Percentiles rank a stretch among this genome's conserved stretches.
Conservation (phyloP, 2,329 filamentous ascomycete species). For the Ceratocystis cacaofunesta region DNA sequence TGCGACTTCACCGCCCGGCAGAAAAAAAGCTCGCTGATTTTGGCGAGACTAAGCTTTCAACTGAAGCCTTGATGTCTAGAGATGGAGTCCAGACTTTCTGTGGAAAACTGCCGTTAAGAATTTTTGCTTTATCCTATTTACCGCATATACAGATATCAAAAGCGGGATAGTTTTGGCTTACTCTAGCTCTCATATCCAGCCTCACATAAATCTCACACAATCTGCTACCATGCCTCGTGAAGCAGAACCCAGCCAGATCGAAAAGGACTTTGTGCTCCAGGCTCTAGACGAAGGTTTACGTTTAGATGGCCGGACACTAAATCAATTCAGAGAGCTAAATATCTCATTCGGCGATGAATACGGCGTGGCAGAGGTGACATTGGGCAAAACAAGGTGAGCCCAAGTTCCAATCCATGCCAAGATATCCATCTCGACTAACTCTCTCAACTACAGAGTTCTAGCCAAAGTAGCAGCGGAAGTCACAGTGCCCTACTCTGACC, state of each 20-base stretch:
- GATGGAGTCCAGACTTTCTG: no score
- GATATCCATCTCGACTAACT: slow-evolving; percentile 10
- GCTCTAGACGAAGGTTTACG: slow-evolving; percentile 69
- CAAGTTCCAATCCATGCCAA: no score
- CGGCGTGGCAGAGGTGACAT: slow-evolving; percentile 70
- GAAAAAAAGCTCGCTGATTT: slow-evolving; percentile 23
- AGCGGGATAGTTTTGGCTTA: background rate
- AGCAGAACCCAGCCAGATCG: slow-evolving; percentile 76
- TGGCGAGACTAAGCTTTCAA: no score
- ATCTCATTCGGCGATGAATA: slow-evolving; percentile 81
- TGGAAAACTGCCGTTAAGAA: no score
- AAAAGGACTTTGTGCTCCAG: slow-evolving; percentile 71
- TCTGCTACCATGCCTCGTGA: slow-evolving; percentile 68
- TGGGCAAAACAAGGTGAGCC: slow-evolving; percentile 75
- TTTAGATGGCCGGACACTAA: slow-evolving; percentile 67
- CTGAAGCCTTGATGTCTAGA: no score
- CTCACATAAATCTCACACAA: slow-evolving; percentile 6
- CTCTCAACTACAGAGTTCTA: slow-evolving; percentile 48
- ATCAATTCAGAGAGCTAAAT: slow-evolving; percentile 63
- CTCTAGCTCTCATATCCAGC: background rate
- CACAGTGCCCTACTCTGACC: slow-evolving; percentile 67
- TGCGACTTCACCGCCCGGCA: slow-evolving; percentile 36
- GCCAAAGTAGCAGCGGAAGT: slow-evolving; percentile 81
- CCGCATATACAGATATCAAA: no score
- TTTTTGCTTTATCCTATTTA: no score